These are phyloP conservation scores for Ajuga chamaepitys DNA, from an alignment of 257 asterid genomes.

Conservation along the genomic window DNA sequence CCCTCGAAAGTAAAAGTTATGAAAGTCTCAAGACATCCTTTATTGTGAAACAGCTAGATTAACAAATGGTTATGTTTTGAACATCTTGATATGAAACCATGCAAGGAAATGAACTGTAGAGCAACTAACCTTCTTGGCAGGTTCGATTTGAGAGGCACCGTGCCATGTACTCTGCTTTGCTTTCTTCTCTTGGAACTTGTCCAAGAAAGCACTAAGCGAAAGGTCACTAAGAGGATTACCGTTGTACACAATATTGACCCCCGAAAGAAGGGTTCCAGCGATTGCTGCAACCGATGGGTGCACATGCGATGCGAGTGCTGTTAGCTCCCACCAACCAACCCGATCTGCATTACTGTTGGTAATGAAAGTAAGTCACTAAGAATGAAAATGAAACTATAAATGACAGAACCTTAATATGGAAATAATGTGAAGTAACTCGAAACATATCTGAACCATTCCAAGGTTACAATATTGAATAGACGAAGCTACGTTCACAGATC, in stretches of 20 bases:
- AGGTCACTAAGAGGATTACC: slow-evolving; percentile 88
- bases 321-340: slow-evolving; percentile 94
- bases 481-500: not conserved
- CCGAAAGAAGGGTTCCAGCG: slow-evolving; percentile 87
- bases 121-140: slow-evolving; percentile 68
- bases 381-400: not conserved
- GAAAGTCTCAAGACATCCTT: too few relatives aligned
- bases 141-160: slow-evolving; percentile 86
- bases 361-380: slow-evolving; percentile 7
- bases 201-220: slow-evolving; percentile 72
- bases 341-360: slow-evolving; percentile 75
- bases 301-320: slow-evolving; percentile 68
- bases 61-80: not conserved
- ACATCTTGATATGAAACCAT: not conserved
- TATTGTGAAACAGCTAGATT: not conserved
- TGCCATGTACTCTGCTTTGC: slow-evolving; percentile 85
- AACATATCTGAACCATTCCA: not conserved
- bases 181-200: slow-evolving; percentile 97
- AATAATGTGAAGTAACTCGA: not conserved
- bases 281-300: slow-evolving; percentile 96
- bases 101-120: not conserved
- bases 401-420: not conserved
- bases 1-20: too few relatives aligned
- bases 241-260: slow-evolving; percentile 72
- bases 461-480: not conserved